phyloP scores from a whole-genome alignment of 306 rosid genomes.

The Pueraria montana region DNA sequence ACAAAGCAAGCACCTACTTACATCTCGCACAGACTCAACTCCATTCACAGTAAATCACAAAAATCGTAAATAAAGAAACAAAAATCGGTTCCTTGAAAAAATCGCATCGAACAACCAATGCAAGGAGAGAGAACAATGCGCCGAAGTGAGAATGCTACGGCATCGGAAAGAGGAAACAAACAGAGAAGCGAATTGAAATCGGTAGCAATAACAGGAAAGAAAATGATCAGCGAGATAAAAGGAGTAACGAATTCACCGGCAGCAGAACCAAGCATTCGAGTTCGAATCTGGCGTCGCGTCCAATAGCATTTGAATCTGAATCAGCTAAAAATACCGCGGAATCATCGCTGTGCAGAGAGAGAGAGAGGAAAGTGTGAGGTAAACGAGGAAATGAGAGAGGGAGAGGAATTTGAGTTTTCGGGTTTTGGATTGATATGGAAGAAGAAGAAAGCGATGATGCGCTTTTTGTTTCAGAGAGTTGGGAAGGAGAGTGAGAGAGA shows the following conservation, averaged over 20 bases:
- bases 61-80: background rate
- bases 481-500: slow-evolving; percentile 37
- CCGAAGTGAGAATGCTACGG: slow-evolving; percentile 21
- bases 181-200: slow-evolving; percentile 6
- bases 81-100: background rate
- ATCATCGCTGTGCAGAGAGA: slow-evolving; percentile 18
- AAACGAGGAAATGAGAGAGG: slow-evolving; percentile 39
- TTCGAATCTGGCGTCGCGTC: slow-evolving; percentile 39
- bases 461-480: slow-evolving; percentile 38
- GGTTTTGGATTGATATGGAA: slow-evolving; percentile 52
- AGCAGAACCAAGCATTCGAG: slow-evolving; percentile 81
- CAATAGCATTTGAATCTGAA: slow-evolving; percentile 66
- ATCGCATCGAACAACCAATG: background rate
- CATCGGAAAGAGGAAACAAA: slow-evolving; percentile 4
- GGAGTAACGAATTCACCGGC: slow-evolving; percentile 63
- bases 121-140: slow-evolving; percentile 34
- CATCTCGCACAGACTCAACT: slow-evolving; percentile 40
- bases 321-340: slow-evolving; percentile 31
- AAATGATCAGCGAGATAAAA: slow-evolving; percentile 26
- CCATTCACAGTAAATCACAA: slow-evolving; percentile 48
- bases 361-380: slow-evolving; percentile 43
- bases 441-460: slow-evolving; percentile 54
- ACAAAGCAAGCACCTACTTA: slow-evolving; percentile 30
- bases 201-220: background rate
- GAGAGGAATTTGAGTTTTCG: slow-evolving; percentile 56